Evolutionary conservation across 306 rosid genomes (phyloP), one percentile per base, ranked within the genome.

Genomic region (Delonix regia): DNA sequence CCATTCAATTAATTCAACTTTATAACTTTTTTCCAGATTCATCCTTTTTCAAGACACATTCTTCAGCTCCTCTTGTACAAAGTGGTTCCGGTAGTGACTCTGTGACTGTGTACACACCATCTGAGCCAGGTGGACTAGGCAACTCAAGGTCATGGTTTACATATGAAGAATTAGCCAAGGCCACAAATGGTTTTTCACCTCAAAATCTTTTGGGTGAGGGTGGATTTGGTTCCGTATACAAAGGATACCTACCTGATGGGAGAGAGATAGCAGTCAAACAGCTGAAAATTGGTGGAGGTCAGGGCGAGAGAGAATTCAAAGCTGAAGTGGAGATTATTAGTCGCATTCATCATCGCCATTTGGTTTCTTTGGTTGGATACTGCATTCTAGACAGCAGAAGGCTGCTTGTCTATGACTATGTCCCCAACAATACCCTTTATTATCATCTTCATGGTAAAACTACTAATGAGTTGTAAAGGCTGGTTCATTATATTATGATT

Each of bases 271-370:
- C 99, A 27, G 98, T 95, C 69, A 95, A 95, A 83, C 87, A 88
- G 82, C 93, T 95, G 44, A 95, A 89, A 76, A 80, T 89, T 73
- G 94, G 96, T 25, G 97, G 98, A 56, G 83, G 97, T 39, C 99
- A 95, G 80, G 99, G 99, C 3, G 97, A 92, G 85, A 83, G 88
- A 78, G 98, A 95, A 76, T 95, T 95, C 84, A 86, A 86, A 82
- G 97, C 98, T 22, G 99, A 95, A 81, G 98, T 92, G 21, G 93
- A 95, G 83, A 95, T 82, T 76, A 92, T 95, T 71, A 86, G 99
- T 70, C 97, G 97, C 24, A 72, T 95, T 60, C 99, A 95, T 82
- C 99, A 95, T 80, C 99, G 98, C 53, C 96, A 95, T 88, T 88
- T 95, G 89, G 98, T 92, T 86, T 89, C 98, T 24, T 73, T 93